Evolutionary conservation across 352 stramenopile genomes (phyloP), one percentile per base, ranked within the genome.

Genomic region (Globisporangium cederbergense): DNA sequence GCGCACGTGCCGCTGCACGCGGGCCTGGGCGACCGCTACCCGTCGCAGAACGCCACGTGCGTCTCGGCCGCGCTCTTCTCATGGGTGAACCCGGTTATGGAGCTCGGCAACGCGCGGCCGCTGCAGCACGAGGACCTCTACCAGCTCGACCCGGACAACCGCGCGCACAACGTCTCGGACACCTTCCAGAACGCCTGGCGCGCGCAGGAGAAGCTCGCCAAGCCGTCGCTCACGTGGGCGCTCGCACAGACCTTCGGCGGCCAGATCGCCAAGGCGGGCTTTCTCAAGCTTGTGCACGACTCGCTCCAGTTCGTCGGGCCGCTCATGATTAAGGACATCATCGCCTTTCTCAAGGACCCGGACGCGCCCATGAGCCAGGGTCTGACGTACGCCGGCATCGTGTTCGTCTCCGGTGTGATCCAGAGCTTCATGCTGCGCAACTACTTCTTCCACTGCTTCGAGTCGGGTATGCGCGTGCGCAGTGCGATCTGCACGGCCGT

Each of bases 11-110:
- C 20, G 22, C 30, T 36, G 11, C 53, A 65, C 34, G 49, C 64
- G 30, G 78, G 77, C 0, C 74, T 90, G 51, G 77, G 78, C 43
- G 79, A 91, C 66, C 81, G 77, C 28, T 89, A 83, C 65, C 81
- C 81, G 62, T 79, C 79, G 60, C 78, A 93, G 67, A 49, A 81
- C 57, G 61, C 71, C 1, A 63, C 67, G 22, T 93, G 82, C 56
- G 70, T 78, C 36, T 81, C 78, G 25, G 66, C 76, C n/a, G 65
- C 92, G 38, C 82, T 93, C 63, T 97, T 97, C 74, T 81, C 81
- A 68, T 97, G 90, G 90, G 69, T 97, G 59, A 93, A 83, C 43
- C 86, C 86, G 58, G 63, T 97, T 53, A 92, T 97, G 82, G 72
- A 88, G 62, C 72, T 95, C 30, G 89, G 89, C 51, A 92, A 88